Conservation (phyloP, 306 rosid genomes). For the Medicago truncatula region DNA sequence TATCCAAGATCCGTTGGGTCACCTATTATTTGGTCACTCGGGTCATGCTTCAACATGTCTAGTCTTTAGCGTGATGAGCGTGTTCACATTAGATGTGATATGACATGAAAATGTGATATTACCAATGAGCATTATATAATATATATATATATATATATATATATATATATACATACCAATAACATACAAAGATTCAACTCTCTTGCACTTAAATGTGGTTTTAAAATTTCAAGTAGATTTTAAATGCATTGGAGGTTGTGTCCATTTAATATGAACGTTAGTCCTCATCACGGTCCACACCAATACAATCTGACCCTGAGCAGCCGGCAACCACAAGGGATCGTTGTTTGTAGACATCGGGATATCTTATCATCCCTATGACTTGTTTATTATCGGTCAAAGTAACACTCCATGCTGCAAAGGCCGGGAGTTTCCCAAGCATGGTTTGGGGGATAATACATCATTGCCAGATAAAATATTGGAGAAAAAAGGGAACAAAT, state of each 20-base stretch:
- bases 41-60: background rate
- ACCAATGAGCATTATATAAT: background rate
- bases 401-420: constrained; percentile 17
- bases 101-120: background rate
- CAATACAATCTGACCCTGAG: background rate
- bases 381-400: constrained; percentile 10
- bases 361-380: constrained; percentile 3
- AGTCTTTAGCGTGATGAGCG: background rate
- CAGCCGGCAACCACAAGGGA: constrained; percentile 11
- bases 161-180: background rate
- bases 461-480: constrained; percentile 4
- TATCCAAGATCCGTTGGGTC: background rate
- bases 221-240: background rate
- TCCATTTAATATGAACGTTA: background rate
- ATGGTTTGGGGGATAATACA: constrained; percentile 2
- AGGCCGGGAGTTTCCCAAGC: background rate
- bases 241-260: background rate
- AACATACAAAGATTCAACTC: background rate
- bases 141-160: too few species aligned
- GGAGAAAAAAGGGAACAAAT: background rate
- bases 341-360: background rate
- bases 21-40: background rate
- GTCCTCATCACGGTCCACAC: constrained; percentile 1
- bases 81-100: background rate
- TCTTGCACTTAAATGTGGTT: background rate